Base-by-base conservation (phyloP, 148 eudicot genomes). In the Heliamphora exappendiculata region DNA sequence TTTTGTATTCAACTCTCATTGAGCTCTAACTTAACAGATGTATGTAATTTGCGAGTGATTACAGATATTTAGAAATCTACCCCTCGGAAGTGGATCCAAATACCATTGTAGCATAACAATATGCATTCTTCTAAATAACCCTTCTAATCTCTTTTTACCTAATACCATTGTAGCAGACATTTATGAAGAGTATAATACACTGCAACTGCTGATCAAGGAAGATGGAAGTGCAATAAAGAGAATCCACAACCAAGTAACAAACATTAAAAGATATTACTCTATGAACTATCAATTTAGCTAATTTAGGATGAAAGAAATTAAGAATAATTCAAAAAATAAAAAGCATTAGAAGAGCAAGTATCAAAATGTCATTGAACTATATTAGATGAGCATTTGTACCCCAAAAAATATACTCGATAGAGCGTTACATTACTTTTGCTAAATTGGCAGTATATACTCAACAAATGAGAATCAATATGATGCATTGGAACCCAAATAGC, bases 381-480 rank as follows among this genome's bases (percentile, higher is more conserved):
- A 73, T 16, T 28, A 39, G 37, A 70, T 28, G 5, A 70, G 3
- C 37, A 49, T 17, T n/a, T n/a, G n/a, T n/a, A n/a, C n/a, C n/a
- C n/a, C n/a, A n/a, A n/a, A n/a, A n/a, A n/a, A n/a, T n/a, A n/a
- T n/a, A n/a, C n/a, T n/a, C n/a, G n/a, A n/a, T n/a, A n/a, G 5
- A 70, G 3, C 37, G 31, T 17, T 49, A 16, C 57, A 70, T 16
- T 24, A 19, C 13, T 47, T 22, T 64, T 16, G 29, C 26, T 17
- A 47, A 6, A 55, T 20, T 9, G 37, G 39, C 41, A 45, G 22
- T 19, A 59, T 28, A 31, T 26, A 41, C 26, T 42, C 54, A 58
- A 74, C n/a, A 44, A 74, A 59, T 74, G 67, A 28, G 26, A 74
- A 74, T 59, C 10, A 34, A 58, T 57, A 58, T 39, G 22, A 67